Conservation (phyloP, 2,329 filamentous ascomycete species). For the Aureobasidium mangrovei region DNA sequence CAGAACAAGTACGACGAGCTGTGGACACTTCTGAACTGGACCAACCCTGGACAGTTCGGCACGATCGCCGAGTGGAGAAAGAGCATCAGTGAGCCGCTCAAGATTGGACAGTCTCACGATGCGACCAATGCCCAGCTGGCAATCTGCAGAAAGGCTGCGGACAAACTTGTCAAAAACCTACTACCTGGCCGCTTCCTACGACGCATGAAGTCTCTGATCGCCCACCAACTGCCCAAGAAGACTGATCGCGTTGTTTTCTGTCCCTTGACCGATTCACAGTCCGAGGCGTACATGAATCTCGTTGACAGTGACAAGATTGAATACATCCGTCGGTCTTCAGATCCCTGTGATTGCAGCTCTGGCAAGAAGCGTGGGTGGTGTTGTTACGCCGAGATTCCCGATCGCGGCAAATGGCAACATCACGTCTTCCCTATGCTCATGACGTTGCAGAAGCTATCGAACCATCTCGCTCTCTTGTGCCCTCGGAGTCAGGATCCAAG, state of each 20-base stretch:
- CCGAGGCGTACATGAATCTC: conserved; percentile 73
- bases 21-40: conserved; percentile 95
- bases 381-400: conserved; percentile 53
- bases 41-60: conserved; percentile 68
- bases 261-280: conserved; percentile 73
- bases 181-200: conserved; percentile 85
- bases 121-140: conserved; percentile 77
- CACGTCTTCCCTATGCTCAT: conserved; percentile 80
- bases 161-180: conserved; percentile 76
- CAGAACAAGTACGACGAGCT: conserved; percentile 97
- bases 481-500: conserved; percentile 55
- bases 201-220: conserved; percentile 86
- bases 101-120: conserved; percentile 84
- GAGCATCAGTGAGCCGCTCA: conserved; percentile 69
- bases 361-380: conserved; percentile 72
- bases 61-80: conserved; percentile 67
- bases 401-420: conserved; percentile 60
- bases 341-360: conserved; percentile 62
- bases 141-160: conserved; percentile 69
- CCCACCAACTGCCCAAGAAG: conserved; percentile 88
- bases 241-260: conserved; percentile 93
- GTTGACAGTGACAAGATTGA: conserved; percentile 63
- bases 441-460: conserved; percentile 77
- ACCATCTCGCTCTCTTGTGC: conserved; percentile 83
- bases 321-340: conserved; percentile 57